These are phyloP conservation scores for Lactarius sanguifluus DNA, from an alignment of 768 basidiomycete species.

Conservation along the genomic window DNA sequence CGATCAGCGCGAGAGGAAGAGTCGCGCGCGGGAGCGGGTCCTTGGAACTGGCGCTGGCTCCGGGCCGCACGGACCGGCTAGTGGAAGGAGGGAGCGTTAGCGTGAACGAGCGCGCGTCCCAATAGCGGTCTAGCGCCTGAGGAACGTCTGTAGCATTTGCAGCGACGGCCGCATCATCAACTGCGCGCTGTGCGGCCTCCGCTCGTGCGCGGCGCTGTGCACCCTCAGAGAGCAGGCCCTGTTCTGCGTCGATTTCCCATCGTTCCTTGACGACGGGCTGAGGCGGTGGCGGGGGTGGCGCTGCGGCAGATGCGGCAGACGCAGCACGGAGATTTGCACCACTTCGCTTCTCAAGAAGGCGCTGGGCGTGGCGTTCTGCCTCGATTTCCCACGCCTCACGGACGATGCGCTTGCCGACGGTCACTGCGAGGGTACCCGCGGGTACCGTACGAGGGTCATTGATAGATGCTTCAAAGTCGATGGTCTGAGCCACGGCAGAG, in stretches of 20 bases:
- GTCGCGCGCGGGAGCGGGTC: slow-evolving; percentile 24
- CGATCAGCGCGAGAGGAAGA: slow-evolving; percentile 27
- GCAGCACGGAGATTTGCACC: slow-evolving; percentile 30
- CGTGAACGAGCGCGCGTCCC: slow-evolving; percentile 20
- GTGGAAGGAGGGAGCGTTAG: slow-evolving; percentile 27
- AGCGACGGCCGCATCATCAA: slow-evolving; percentile 12
- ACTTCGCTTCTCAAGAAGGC: slow-evolving; percentile 30
- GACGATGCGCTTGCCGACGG: slow-evolving; percentile 67
- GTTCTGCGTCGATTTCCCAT: slow-evolving; percentile 83
- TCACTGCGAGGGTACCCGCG: slow-evolving; percentile 36
- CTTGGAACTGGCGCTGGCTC: not conserved
- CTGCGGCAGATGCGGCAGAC: slow-evolving; percentile 13
- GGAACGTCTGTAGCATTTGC: slow-evolving; percentile 24
- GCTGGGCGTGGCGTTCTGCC: slow-evolving; percentile 51
- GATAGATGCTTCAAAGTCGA: slow-evolving; percentile 54
- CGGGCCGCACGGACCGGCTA: slow-evolving; percentile 11
- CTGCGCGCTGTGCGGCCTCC: slow-evolving; percentile 40
- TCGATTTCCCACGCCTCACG: slow-evolving; percentile 83
- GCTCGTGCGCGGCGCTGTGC: slow-evolving; percentile 65
- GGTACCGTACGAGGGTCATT: slow-evolving; percentile 37
- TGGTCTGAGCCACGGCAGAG: slow-evolving; percentile 46
- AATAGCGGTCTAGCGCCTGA: slow-evolving; percentile 23
- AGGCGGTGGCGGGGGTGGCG: slow-evolving; percentile 11
- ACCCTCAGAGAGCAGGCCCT: slow-evolving; percentile 72
- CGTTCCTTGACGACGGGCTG: slow-evolving; percentile 54